Percentiles rank a stretch among this genome's conserved stretches.
These are phyloP conservation scores for Thelonectria blattea DNA, from an alignment of 2,329 filamentous ascomycete genomes.

Conservation along the genomic window DNA sequence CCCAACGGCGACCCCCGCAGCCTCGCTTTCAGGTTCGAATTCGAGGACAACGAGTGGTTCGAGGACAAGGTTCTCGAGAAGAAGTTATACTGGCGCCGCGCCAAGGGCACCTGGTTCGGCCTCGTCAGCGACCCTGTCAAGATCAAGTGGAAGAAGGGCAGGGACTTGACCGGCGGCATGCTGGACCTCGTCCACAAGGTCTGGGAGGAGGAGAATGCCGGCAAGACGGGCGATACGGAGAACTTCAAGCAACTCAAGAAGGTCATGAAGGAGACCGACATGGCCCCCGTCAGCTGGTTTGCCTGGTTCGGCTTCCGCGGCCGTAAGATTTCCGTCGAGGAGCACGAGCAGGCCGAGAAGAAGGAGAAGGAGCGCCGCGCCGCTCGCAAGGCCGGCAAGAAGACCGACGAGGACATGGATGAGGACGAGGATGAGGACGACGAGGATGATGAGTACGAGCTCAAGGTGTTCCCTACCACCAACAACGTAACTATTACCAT, in stretches of 20 bases:
- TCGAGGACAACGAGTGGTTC: conserved; percentile 83
- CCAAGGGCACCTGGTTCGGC: conserved; percentile 71
- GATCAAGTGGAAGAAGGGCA: conserved; percentile 81
- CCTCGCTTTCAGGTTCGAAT: conserved; percentile 78
- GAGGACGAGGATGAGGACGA: conserved; percentile 67
- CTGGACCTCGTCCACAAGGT: conserved; percentile 75
- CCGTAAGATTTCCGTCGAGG: conserved; percentile 72
- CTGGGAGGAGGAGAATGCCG: conserved; percentile 62
- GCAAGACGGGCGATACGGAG: conserved; percentile 51
- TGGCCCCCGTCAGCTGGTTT: conserved; percentile 81
- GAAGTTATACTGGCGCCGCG: conserved; percentile 85
- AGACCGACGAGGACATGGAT: conserved; percentile 48
- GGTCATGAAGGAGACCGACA: conserved; percentile 64
- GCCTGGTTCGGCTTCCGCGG: conserved; percentile 85
- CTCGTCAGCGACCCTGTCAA: conserved; percentile 88
- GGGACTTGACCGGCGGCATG: conserved; percentile 83
- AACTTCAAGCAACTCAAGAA: conserved; percentile 58
- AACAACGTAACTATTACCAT: conserved; percentile 82
- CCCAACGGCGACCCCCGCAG: conserved; percentile 79
- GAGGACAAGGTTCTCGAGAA: conserved; percentile 81
- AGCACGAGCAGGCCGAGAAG: conserved; percentile 67
- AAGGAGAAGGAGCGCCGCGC: conserved; percentile 64
- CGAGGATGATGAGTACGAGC: conserved; percentile 67
- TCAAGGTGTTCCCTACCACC: conserved; percentile 87
- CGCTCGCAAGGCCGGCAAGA: conserved; percentile 56